Evolutionary conservation across 2,329 filamentous ascomycete species (phyloP).

Genomic region (Apiospora sp.): DNA sequence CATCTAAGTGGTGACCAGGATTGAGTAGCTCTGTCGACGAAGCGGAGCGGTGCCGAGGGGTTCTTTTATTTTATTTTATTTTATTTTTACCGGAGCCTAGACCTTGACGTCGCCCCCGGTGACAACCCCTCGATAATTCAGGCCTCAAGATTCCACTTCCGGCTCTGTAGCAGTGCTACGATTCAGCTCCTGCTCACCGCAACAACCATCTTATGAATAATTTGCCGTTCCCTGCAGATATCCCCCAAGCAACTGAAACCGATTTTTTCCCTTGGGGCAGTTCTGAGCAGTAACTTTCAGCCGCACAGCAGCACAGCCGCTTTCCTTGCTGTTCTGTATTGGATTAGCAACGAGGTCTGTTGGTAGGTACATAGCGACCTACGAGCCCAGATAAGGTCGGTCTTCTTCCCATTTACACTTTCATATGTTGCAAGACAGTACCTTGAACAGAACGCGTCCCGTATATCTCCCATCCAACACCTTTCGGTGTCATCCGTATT

Average conservation of each 20-base stretch:
- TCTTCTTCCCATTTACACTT: background rate
- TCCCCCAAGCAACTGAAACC: background rate
- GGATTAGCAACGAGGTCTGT: background rate
- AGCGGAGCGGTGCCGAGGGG: background rate
- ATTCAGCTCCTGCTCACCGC: background rate
- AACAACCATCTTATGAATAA: no score
- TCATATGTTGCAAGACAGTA: background rate
- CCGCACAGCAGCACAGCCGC: background rate
- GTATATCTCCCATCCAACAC: background rate
- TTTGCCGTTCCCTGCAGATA: background rate
- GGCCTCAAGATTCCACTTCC: background rate
- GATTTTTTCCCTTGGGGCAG: background rate
- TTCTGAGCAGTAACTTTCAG: background rate
- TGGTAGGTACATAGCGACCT: no score
- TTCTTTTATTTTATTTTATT: background rate
- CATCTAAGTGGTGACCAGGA: background rate
- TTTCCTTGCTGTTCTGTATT: background rate
- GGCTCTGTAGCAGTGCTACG: background rate
- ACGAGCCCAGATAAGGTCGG: background rate
- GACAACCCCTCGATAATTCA: background rate
- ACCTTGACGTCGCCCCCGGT: background rate
- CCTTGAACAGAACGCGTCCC: background rate
- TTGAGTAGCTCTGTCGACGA: background rate
- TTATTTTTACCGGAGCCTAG: background rate
- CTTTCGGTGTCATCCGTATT: background rate